Evolutionary conservation across 176 grass and related monocot species (phyloP).

Genomic region (Triticum turgidum): DNA sequence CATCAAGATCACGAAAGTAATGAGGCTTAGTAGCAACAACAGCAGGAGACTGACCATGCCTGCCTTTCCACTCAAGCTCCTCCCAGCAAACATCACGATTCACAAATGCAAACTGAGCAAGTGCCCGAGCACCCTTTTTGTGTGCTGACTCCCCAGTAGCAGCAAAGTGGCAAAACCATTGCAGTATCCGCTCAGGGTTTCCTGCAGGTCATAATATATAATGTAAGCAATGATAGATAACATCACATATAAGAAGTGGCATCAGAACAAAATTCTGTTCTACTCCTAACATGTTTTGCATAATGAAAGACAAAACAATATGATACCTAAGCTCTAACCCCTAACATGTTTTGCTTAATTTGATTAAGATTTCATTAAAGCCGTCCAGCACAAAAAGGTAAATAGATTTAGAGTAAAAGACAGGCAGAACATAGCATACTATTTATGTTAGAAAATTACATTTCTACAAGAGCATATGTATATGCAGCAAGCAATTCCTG

Average conservation of each 20-base stretch:
- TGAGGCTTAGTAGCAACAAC: slow-evolving; percentile 93
- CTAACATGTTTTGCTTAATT: neutral
- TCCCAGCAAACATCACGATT: slow-evolving; percentile 91
- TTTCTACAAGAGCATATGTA: neutral
- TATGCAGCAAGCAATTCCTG: neutral
- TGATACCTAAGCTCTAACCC: too few relatives aligned
- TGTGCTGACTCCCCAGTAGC: slow-evolving; percentile 65
- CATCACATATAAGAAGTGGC: neutral
- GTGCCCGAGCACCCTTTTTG: slow-evolving; percentile 75
- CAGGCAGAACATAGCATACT: slow-evolving; percentile 1
- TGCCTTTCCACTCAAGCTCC: slow-evolving; percentile 94
- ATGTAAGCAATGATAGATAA: neutral
- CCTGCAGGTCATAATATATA: slow-evolving; percentile 42
- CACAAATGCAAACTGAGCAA: slow-evolving; percentile 81
- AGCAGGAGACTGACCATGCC: slow-evolving; percentile 89
- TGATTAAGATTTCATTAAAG: neutral
- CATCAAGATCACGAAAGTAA: slow-evolving; percentile 87
- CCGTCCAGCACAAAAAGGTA: neutral
- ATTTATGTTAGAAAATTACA: neutral
- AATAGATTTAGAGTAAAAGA: neutral
- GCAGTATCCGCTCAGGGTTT: slow-evolving; percentile 56
- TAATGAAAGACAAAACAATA: neutral
- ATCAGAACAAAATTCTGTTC: slow-evolving; percentile 9
- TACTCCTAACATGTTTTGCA: neutral
- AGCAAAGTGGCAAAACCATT: slow-evolving; percentile 88